Base-by-base conservation (phyloP, 495 filamentous ascomycete species). In the Xylaria grammica region DNA sequence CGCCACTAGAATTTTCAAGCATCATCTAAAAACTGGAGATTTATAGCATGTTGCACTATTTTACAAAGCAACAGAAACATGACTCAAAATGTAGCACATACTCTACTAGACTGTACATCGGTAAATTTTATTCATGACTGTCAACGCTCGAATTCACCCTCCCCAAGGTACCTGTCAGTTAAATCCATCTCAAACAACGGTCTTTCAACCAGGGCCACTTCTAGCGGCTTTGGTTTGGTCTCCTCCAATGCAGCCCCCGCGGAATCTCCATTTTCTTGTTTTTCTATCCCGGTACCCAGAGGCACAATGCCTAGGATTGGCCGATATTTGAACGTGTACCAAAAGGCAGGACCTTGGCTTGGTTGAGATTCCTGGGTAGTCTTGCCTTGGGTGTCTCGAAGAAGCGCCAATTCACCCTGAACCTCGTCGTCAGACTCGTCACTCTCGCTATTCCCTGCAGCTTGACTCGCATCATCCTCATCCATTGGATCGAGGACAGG, bases 281-380 rank as follows among this genome's bases (percentile, higher is more conserved):
- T 20, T 56, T 19, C 64, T 69, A 38, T 79, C 74, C 63, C 74
- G 22, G 67, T 68, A 19, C 80, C 79, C 26, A 99, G 77, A 19
- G 90, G 87, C 15, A 94, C 89, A 30, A 98, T 90, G 4, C 94
- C 95, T 67, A 99, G 77, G 63, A 99, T 92, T 9, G 93, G 90
- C 61, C 93, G 82, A 73, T 97, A 99, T 72, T 95, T 94, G 77
- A 90, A 92, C 9, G 93, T 94, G 66, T 85, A 85, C 93, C 93
- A 98, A 69, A 83, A 89, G 22, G 80, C 77, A 32, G 74, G 52
- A 32, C 51, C 63, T 70, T 73, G 45, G 19, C 30, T 57, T n/a
- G 65, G 36, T 65, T 66, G 52, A 55, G 65, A 50, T 69, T 70
- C 58, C 1, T 59, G 26, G 8, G 49, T 42, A 0, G 50, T 30